Evolutionary conservation across 176 grass and related monocot genomes (phyloP), one percentile per base, ranked within the genome.

Genomic region (Oryza rufipogon): DNA sequence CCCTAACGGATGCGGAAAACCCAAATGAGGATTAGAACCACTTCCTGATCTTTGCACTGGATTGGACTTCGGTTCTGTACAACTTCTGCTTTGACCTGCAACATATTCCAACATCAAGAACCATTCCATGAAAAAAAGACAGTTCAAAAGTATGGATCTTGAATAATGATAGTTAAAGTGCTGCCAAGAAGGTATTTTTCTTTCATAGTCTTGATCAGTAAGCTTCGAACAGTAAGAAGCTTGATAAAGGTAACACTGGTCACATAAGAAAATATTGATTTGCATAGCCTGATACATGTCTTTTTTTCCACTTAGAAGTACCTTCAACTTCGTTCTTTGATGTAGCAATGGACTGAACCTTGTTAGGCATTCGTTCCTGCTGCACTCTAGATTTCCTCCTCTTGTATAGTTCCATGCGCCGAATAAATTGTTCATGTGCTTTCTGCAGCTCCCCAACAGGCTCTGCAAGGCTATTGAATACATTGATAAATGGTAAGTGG

Each of bases 391-490:
- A 64, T 90, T 86, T 93, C 77, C 83, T 95, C 89, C 86, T 93
- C 83, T 89, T 87, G 78, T 89, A 81, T 65, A 91, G 52, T 73
- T 90, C 85, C 66, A 95, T 51, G 10, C 96, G 91, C 65, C 56
- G 74, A 85, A 90, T 56, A 87, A 95, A 98, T 67, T 98, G 85
- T 65, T 87, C 85, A 22, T 92, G 92, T 80, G 91, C 79, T 83
- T 93, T 98, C 23, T 93, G 89, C 67, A 98, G 74, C 83, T 98
- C 96, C 47, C n/a, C 71, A 8, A 89, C 80, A 70, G 96, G 96
- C 77, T 95, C 96, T 85, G 96, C 93, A 89, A 90, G 85, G 70
- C 96, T 98, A 86, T 90, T 75, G 23, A 70, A 68, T 64, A 72
- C 19, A 68, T 66, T 1, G 83, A 66, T 88, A 54, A 80, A 78